phyloP scores from a whole-genome alignment of 2,329 filamentous ascomycete species.

The Neofusicoccum cordaticola region DNA sequence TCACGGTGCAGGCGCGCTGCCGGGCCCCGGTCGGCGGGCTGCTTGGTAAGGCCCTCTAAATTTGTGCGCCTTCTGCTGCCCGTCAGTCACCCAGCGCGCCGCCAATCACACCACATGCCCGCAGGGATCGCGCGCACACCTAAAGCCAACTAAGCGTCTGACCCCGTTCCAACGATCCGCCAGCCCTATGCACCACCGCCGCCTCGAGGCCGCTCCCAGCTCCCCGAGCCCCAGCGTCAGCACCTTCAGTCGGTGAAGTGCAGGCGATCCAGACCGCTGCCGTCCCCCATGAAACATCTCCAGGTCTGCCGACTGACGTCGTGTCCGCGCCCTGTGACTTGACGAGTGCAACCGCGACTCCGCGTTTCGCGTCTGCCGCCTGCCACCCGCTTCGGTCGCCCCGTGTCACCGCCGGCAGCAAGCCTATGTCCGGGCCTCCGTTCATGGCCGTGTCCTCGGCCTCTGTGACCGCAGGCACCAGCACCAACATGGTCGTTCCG shows the following conservation, averaged over 20 bases:
- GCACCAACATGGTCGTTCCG: not conserved
- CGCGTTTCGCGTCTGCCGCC: not conserved
- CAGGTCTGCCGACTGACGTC: conserved; percentile 5
- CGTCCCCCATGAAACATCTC: not conserved
- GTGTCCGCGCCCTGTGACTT: not conserved
- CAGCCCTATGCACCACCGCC: conserved; percentile 29
- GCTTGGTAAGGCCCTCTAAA: not conserved
- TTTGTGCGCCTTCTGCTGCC: not conserved
- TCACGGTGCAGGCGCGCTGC: not conserved
- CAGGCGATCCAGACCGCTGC: conserved; percentile 6
- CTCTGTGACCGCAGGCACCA: not conserved
- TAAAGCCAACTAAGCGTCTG: conserved; percentile 27
- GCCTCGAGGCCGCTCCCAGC: conserved; percentile 7
- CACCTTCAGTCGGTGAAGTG: conserved; percentile 12
- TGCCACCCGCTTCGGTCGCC: not conserved
- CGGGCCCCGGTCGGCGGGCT: not conserved
- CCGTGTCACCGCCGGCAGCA: not conserved
- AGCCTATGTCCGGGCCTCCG: not conserved
- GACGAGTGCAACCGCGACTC: not conserved
- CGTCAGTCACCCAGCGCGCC: not conserved
- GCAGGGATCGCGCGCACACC: conserved; percentile 9
- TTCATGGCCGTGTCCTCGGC: not conserved
- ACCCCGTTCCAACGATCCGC: conserved; percentile 21
- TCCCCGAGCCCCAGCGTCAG: conserved; percentile 6
- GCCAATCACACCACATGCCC: not conserved